These are phyloP conservation scores for Ophiostoma sp. DNA, from an alignment of 2,329 filamentous ascomycete species.

Conservation along the genomic window DNA sequence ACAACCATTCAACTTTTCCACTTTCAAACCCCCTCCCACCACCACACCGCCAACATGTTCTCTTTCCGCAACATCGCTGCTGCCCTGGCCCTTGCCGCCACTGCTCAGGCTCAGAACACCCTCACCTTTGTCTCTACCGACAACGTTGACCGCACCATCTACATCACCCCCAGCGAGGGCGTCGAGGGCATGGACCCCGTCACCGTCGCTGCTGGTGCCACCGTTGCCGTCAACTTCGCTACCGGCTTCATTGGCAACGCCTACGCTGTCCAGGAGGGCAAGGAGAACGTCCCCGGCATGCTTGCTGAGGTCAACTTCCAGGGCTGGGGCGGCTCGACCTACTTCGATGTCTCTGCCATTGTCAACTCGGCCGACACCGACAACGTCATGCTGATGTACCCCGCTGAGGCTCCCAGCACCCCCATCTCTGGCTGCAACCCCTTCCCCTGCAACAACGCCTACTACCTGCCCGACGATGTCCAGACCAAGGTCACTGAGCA, in stretches of 20 bases:
- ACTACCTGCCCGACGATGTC: slow-evolving; percentile 44
- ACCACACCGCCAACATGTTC: slow-evolving; percentile 22
- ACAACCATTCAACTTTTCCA: not conserved
- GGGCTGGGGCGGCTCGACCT: slow-evolving; percentile 40
- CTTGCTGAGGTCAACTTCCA: slow-evolving; percentile 42
- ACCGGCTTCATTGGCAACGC: slow-evolving; percentile 38
- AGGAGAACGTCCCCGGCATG: slow-evolving; percentile 40
- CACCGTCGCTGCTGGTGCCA: slow-evolving; percentile 41
- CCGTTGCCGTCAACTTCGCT: slow-evolving; percentile 42
- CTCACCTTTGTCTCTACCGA: slow-evolving; percentile 63
- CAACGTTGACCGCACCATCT: slow-evolving; percentile 48
- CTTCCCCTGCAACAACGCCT: slow-evolving; percentile 46
- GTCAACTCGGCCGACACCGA: slow-evolving; percentile 43
- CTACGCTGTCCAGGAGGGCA: slow-evolving; percentile 40
- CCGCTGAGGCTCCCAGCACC: slow-evolving; percentile 30
- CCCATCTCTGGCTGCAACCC: slow-evolving; percentile 43
- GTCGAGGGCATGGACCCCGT: slow-evolving; percentile 41
- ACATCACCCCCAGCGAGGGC: slow-evolving; percentile 51
- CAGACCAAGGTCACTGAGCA: slow-evolving; percentile 42
- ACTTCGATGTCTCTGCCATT: slow-evolving; percentile 49
- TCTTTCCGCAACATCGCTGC: slow-evolving; percentile 14
- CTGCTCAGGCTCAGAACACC: slow-evolving; percentile 47
- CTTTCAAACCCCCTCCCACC: not conserved
- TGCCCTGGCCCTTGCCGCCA: slow-evolving; percentile 35
- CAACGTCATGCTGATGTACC: slow-evolving; percentile 45